Evolutionary conservation across 345 rosid species (phyloP).

Genomic region (Theobroma cacao): DNA sequence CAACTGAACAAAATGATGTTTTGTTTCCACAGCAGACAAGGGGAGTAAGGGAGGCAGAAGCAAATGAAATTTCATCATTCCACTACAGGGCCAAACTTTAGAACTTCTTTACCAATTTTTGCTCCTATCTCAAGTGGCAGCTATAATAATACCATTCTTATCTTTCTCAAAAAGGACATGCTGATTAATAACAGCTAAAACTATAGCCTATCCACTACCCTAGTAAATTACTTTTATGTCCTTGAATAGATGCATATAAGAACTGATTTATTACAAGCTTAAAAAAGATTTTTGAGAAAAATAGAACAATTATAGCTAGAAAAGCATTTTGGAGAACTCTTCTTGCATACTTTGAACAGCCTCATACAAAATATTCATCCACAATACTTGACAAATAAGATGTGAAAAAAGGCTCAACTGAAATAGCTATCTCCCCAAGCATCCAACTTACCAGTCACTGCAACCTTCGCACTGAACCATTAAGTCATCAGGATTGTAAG

Average conservation of each 20-base stretch:
- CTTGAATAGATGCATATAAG: background rate
- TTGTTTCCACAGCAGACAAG: background rate
- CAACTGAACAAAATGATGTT: background rate
- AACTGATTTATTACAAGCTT: background rate
- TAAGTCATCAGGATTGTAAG: slow-evolving; percentile 93
- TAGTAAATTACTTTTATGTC: background rate
- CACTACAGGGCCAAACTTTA: background rate
- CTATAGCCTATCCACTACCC: background rate
- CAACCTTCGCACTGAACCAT: slow-evolving; percentile 98
- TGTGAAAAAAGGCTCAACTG: background rate
- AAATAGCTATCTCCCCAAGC: background rate
- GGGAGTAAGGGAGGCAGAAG: background rate
- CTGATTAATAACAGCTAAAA: background rate
- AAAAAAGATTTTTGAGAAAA: background rate
- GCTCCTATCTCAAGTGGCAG: background rate
- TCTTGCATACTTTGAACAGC: background rate
- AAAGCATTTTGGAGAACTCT: background rate
- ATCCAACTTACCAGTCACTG: slow-evolving; percentile 71
- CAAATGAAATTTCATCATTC: background rate
- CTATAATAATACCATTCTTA: background rate
- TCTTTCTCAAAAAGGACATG: background rate
- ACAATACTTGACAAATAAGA: background rate
- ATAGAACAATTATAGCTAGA: background rate
- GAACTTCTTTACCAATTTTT: background rate
- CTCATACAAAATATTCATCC: background rate